Conservation (phyloP, 179 eudicot species). For the Spinacia oleracea region DNA sequence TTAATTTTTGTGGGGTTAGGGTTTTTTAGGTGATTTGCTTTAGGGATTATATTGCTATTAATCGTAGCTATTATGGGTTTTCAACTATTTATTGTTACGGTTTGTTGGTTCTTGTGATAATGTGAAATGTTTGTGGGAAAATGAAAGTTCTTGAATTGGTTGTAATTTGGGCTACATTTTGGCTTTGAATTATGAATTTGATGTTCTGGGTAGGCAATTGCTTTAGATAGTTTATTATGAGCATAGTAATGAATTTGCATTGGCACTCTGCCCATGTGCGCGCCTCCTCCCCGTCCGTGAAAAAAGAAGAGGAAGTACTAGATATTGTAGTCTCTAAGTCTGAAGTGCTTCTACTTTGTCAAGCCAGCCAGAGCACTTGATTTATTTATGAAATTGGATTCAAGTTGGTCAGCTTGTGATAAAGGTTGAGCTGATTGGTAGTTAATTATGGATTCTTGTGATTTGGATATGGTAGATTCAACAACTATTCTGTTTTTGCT, state of each 20-base stretch:
- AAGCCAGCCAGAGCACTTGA: not conserved
- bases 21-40: not conserved
- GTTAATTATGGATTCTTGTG: not conserved
- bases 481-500: not conserved
- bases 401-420: not conserved
- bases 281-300: too few species aligned
- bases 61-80: not conserved
- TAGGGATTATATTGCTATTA: not conserved
- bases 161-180: not conserved
- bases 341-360: not conserved
- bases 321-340: not conserved
- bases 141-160: not conserved
- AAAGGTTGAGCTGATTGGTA: not conserved
- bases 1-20: not conserved
- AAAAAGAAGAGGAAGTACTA: not conserved
- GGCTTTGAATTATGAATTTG: not conserved
- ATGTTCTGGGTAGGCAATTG: not conserved
- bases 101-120: too few species aligned
- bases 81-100: too few species aligned
- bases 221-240: not conserved
- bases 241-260: not conserved
- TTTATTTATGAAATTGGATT: not conserved
- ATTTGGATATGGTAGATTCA: not conserved
- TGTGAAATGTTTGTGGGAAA: not conserved
- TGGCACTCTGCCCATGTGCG: not conserved